Evolutionary conservation across 495 filamentous ascomycete species (phyloP), one percentile per base, ranked within the genome.

Genomic region (Lophiostoma macrostomum): DNA sequence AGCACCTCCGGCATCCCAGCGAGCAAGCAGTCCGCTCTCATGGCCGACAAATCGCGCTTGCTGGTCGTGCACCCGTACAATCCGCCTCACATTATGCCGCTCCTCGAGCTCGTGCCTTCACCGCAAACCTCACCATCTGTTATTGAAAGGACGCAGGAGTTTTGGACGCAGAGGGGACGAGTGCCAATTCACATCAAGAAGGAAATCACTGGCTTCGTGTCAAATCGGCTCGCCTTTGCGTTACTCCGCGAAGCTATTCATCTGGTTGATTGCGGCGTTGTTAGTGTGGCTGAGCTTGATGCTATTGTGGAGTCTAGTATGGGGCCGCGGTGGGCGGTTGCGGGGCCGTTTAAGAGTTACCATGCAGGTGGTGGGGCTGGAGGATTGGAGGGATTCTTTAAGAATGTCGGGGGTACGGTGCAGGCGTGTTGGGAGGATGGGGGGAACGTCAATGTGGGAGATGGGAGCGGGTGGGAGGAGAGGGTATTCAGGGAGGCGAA

Each of bases 31-130:
- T 55, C 45, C 2, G 37, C 42, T 11, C 32, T 65, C 1, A 70
- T 78, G 66, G 39, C 63, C 19, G 71, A 79, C 25, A 71, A 65
- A 12, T 67, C 61, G 7, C 68, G 80, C 1, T 57, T 84, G 3
- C 49, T 82, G 0, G 73, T 82, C 4, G 78, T 79, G 16, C 82
- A 84, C 60, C 80, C 80, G 0, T 85, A 80, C 54, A 83, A 84
- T 32, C 81, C 79, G 14, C 82, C 80, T 5, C 78, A 84, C 59
- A 70, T 84, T 24, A 82, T 84, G 74, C 80, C 81, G 0, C 57
- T 84, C 0, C 65, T 83, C n/a, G 80, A 83, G 63, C 64, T 82
- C 46, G 81, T 83, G 1, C 79, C 79, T 0, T 69, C 73, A 0
- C 64, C 71, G 0, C 29, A 53, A 13, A 80, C 80, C 0, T 46